Base-by-base conservation (phyloP, 768 basidiomycete genomes). In the Pleurotus eryngii region DNA sequence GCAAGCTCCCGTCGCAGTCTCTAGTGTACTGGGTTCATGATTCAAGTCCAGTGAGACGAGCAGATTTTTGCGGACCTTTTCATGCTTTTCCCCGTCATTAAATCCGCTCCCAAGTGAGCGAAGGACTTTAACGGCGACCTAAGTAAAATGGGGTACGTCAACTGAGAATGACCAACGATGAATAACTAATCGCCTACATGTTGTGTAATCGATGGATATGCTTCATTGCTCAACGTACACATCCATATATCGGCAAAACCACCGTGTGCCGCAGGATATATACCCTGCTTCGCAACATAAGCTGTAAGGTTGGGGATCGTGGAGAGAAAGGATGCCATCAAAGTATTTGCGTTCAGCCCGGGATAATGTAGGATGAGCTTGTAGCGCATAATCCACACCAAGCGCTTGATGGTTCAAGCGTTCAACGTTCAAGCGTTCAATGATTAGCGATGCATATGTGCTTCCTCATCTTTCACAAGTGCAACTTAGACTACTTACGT, bases 191-290 rank as follows among this genome's bases (percentile, higher is more conserved):
- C 30, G 8, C 30, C 30, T 35, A 35, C 30, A 9, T 35, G 7
- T 9, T 35, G 30, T 9, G 30, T 35, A 35, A 35, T 35, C 30
- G 30, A 35, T 35, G 30, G 30, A 35, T 35, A 35, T 9, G 30
- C 30, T 1, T 35, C 30, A 9, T 35, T 35, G 30, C 30, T n/a
- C 57, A 50, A 58, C 14, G 22, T 18, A n/a, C 53, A 50, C 11
- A 26, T 46, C 50, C 51, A 55, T 18, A 58, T 48, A 46, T 58
- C 51, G 24, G 53, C 54, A 18, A 58, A 55, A 9, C 53, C 53
- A n/a, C 57, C 57, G 9, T 27, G 20, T 4, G 57, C 49, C 9
- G 35, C 56, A n/a, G 54, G 51, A 27, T 57, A 46, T 5, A 26
- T n/a, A 9, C 38, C 12, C 11, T 30, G 15, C 20, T 50, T 43